Percentiles rank a stretch among this genome's conserved stretches.
These are phyloP conservation scores for Pestalotiopsis sp. DNA, from an alignment of 2,329 filamentous ascomycete species.

Conservation along the genomic window DNA sequence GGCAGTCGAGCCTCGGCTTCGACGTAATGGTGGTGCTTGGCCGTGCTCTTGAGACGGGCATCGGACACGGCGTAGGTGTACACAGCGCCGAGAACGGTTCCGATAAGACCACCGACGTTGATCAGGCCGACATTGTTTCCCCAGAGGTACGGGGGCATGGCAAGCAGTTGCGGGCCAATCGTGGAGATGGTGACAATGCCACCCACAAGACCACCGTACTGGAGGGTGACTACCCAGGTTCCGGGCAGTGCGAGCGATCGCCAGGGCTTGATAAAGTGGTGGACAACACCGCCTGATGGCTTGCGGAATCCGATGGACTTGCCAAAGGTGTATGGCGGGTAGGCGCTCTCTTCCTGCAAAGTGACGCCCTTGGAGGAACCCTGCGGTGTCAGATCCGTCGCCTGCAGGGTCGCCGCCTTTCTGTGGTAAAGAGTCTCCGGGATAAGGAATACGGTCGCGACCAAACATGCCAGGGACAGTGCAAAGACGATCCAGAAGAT, in stretches of 20 bases:
- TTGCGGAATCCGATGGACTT: conserved; percentile 26
- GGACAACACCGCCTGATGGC: conserved; percentile 20
- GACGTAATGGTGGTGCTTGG: conserved; percentile 26
- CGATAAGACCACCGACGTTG: conserved; percentile 36
- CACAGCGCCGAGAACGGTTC: conserved; percentile 28
- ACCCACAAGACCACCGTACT: conserved; percentile 39
- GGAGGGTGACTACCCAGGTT: conserved; percentile 38
- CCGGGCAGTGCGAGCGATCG: conserved; percentile 32
- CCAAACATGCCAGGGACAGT: conserved; percentile 25
- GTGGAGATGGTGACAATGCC: conserved; percentile 37
- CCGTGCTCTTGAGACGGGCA: conserved; percentile 22
- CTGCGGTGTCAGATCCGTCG: not conserved
- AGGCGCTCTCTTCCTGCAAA: not conserved
- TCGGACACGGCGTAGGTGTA: conserved; percentile 31
- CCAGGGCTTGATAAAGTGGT: conserved; percentile 30
- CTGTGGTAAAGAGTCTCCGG: conserved; percentile 37
- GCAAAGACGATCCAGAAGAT: conserved; percentile 34
- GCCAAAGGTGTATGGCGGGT: conserved; percentile 26
- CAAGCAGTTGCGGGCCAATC: conserved; percentile 33
- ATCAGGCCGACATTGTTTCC: conserved; percentile 34
- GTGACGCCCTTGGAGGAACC: not conserved
- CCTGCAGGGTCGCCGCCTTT: not conserved
- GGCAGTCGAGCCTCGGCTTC: conserved; percentile 37
- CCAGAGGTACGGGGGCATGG: conserved; percentile 36
- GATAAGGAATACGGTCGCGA: conserved; percentile 32